Base-by-base conservation (phyloP, 305 asterid genomes). In the Fraxinus paxiana region DNA sequence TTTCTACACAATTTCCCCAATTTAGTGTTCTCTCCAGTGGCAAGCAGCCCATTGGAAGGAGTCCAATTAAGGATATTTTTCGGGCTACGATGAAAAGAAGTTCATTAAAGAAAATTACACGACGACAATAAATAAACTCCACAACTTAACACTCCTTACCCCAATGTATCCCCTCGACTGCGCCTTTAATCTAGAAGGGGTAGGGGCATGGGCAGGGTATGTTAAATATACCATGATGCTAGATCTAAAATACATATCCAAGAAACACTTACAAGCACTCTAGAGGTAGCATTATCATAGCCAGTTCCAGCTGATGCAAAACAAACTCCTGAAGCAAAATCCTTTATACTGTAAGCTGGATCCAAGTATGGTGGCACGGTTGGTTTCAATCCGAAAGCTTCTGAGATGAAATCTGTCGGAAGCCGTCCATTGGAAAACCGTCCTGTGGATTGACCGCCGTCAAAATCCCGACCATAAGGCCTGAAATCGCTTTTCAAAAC, bases 301-400 rank as follows among this genome's bases (percentile, higher is more conserved):
- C 97, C 98, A 38, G 97, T 89, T 17, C 94, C 98, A 76, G 98
- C 98, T n/a, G 98, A 94, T 61, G 98, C 97, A 82, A 94, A 94
- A 84, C 97, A 86, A 80, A 92, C 98, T 2, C 98, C 96, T 0
- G 90, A 82, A 17, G 92, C 90, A 12, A 92, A 93, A 84, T 93
- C 96, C 33, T 90, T 30, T 0, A 92, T 90, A 74, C 81, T 82
- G 83, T 84, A 93, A 78, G 88, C 82, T 0, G 94, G 91, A 86
- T 93, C 96, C 80, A 92, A 81, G 54, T 92, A 93, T 71, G 97
- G 93, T 4, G 98, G 97, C 13, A 93, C 35, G 9, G 80, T 79
- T 67, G 74, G 83, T 72, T 90, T 91, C 31, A 93, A 77, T 56
- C 92, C 92, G 30, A 89, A 91, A 35, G 89, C 97, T 83, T 90